phyloP scores from a whole-genome alignment of 2,329 filamentous ascomycete genomes.

The Colletotrichum cordylinicola region DNA sequence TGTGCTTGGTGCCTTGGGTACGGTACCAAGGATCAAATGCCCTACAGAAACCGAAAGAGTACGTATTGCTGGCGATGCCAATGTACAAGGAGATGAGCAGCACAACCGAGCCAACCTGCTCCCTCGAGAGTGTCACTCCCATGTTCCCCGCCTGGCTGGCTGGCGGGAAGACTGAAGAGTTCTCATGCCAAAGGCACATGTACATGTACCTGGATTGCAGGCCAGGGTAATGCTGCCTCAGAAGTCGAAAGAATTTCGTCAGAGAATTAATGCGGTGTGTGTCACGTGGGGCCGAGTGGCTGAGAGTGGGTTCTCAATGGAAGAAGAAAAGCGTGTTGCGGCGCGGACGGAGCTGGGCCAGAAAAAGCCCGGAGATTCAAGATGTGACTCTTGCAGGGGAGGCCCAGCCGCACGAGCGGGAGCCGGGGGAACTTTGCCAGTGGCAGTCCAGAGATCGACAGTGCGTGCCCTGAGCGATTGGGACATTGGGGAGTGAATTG shows the following conservation, averaged over 20 bases:
- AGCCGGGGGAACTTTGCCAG: not conserved
- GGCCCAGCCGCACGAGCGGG: constrained; percentile 1
- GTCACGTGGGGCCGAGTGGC: constrained; percentile 19
- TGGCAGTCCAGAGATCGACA: constrained; percentile 18
- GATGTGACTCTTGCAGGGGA: not conserved
- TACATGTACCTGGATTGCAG: not conserved
- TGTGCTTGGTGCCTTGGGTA: constrained; percentile 1
- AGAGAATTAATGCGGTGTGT: constrained; percentile 20
- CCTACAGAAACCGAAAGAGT: not conserved
- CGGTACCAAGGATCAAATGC: not conserved
- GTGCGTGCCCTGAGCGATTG: not conserved
- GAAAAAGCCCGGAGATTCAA: constrained; percentile 3
- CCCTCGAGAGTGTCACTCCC: not conserved
- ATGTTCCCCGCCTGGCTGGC: not conserved
- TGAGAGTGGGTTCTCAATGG: constrained; percentile 7
- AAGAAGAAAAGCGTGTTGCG: constrained; percentile 21
- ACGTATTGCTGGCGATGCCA: not conserved
- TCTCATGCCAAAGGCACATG: not conserved
- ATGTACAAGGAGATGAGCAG: not conserved
- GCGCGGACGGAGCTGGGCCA: constrained; percentile 15
- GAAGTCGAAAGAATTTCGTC: not conserved
- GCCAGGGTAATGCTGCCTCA: constrained; percentile 8
- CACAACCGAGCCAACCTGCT: not conserved
- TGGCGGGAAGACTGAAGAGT: not conserved
- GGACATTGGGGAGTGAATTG: not conserved